These are phyloP conservation scores for Pyronema domesticum DNA, from an alignment of 495 filamentous ascomycete genomes.

Conservation along the genomic window DNA sequence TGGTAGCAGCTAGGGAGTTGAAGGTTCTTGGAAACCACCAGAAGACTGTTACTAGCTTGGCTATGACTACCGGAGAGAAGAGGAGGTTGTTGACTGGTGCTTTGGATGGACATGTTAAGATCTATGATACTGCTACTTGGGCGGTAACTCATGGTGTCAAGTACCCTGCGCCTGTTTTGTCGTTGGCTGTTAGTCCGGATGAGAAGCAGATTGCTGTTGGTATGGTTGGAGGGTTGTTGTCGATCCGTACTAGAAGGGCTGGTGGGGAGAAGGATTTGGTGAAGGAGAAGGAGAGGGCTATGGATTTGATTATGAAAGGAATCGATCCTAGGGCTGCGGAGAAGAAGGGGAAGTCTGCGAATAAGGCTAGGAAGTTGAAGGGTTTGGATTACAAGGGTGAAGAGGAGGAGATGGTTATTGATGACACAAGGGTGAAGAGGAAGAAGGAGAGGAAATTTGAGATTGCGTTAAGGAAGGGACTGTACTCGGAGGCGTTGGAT, in stretches of 20 bases:
- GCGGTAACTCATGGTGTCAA: slow-evolving; percentile 83
- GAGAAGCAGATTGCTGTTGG: slow-evolving; percentile 81
- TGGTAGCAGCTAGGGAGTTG: slow-evolving; percentile 75
- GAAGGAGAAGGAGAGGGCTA: slow-evolving; percentile 55
- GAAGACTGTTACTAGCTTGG: slow-evolving; percentile 82
- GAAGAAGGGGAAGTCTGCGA: slow-evolving; percentile 48
- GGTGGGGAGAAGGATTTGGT: slow-evolving; percentile 56
- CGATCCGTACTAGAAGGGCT: slow-evolving; percentile 67
- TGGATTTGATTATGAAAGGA: slow-evolving; percentile 74
- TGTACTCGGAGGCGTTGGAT: slow-evolving; percentile 63
- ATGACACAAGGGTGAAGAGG: slow-evolving; percentile 41
- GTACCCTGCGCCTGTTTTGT: slow-evolving; percentile 76
- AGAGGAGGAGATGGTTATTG: slow-evolving; percentile 70
- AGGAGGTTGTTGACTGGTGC: slow-evolving; percentile 62
- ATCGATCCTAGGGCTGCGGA: slow-evolving; percentile 52
- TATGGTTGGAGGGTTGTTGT: slow-evolving; percentile 78
- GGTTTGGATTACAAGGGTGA: slow-evolving; percentile 74
- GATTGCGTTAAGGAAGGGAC: slow-evolving; percentile 54
- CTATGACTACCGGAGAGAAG: slow-evolving; percentile 39
- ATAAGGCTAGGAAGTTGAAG: slow-evolving; percentile 49
- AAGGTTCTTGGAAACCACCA: slow-evolving; percentile 84
- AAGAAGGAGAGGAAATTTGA: slow-evolving; percentile 63
- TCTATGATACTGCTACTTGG: slow-evolving; percentile 83
- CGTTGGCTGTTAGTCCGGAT: slow-evolving; percentile 60
- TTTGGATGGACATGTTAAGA: slow-evolving; percentile 89